Evolutionary conservation across 257 asterid species (phyloP), one percentile per base, ranked within the genome.

Genomic region (Coffea eugenioides): DNA sequence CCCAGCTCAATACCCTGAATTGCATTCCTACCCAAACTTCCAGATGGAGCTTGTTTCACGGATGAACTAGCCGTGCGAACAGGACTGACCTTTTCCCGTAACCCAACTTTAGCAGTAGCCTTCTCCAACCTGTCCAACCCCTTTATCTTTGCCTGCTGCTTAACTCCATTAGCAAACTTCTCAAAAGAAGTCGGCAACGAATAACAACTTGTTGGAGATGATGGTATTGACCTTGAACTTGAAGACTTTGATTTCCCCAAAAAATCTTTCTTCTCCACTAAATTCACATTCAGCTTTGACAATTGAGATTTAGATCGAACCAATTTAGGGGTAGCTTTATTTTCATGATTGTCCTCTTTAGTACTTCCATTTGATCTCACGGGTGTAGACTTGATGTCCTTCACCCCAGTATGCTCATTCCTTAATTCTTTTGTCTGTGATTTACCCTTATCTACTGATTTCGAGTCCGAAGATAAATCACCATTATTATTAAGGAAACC

Each of bases 161-260:
- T 94, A 79, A 94, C 88, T 39, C 97, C 91, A 82, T 82, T 96
- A 0, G 99, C 74, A 76, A 96, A 96, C 96, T 91, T 92, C 89
- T 94, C 97, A 87, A 96, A 94, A 25, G 98, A 88, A 85, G 90
- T 91, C 0, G 99, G 99, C 90, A 96, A 85, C 0, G 98, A 96
- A 80, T 94, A 96, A 82, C 97, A 94, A 76, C 98, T 96, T 1
- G 99, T 91, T 0, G 99, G 99, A 59, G 99, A 92, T 3, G 97
- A 88, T 2, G 99, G 98, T 81, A 94, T 94, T 36, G 98, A 96
- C 90, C 91, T 92, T n/a, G 97, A 91, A 51, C 90, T 90, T 9
- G 90, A 90, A 9, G 93, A 81, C 89, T 89, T 95, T 77, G 82
- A 82, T 71, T 87, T 93, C 77, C 89, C 90, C 0, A 25, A 67